Conservation (phyloP, 495 filamentous ascomycete species). For the Penicillium egyptiacum region DNA sequence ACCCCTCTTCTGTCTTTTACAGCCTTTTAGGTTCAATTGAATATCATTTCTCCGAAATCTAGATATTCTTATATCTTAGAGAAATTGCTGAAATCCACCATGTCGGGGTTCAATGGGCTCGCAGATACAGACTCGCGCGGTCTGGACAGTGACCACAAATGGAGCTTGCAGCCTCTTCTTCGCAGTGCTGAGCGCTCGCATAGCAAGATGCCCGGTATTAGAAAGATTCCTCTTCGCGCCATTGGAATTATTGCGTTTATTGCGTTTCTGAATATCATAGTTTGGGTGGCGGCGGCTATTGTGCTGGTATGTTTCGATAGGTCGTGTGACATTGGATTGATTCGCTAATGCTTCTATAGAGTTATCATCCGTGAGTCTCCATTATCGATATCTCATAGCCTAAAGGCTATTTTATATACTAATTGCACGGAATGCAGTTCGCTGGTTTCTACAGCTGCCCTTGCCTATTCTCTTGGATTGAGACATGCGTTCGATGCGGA, state of each 20-base stretch:
- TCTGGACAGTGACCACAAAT: conserved; percentile 29
- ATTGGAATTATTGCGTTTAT: conserved; percentile 67
- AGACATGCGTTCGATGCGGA: conserved; percentile 95
- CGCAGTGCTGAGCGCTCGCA: conserved; percentile 44
- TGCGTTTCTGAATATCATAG: conserved; percentile 61
- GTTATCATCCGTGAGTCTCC: conserved; percentile 39
- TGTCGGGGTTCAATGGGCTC: conserved; percentile 4
- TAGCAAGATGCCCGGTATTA: conserved; percentile 48
- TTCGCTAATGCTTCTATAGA: conserved; percentile 24
- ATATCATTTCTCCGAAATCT: neutral
- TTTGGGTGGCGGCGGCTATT: conserved; percentile 73
- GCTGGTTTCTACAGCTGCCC: conserved; percentile 74
- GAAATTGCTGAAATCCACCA: neutral
- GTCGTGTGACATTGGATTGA: neutral
- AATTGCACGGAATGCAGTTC: conserved; percentile 18
- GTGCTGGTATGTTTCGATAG: conserved; percentile 51
- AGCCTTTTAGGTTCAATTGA: neutral
- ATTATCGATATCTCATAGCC: neutral
- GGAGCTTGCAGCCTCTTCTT: conserved; percentile 36
- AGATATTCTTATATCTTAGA: neutral
- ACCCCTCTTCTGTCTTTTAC: neutral
- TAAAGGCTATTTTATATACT: neutral
- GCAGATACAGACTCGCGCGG: conserved; percentile 11
- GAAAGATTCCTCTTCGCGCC: conserved; percentile 62
- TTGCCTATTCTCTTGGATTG: conserved; percentile 86